A percentile compares a stretch with the other conserved stretches of the same genome.
Evolutionary conservation across 352 stramenopile species (phyloP).

Genomic region (Vaucheria bursata): DNA sequence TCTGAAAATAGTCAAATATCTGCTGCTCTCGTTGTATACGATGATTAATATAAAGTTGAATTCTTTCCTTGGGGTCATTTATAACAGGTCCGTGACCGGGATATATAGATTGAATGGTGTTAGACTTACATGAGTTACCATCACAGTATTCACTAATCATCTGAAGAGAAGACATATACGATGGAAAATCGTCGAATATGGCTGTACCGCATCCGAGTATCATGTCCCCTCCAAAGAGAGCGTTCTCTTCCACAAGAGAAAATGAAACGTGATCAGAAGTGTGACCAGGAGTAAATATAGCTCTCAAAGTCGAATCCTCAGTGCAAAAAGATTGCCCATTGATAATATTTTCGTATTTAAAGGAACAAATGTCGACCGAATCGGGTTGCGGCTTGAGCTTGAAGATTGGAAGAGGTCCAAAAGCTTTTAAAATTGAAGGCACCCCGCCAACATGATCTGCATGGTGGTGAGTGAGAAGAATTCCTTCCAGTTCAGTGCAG

Average conservation of each 20-base stretch:
- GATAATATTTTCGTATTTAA: conserved; percentile 28
- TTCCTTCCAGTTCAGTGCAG: conserved; percentile 47
- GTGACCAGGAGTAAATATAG: conserved; percentile 45
- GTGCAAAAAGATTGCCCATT: conserved; percentile 42
- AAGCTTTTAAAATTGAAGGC: conserved; percentile 18
- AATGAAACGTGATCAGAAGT: conserved; percentile 40
- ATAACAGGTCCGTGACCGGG: conserved; percentile 25
- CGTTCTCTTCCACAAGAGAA: conserved; percentile 38
- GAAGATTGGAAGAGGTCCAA: conserved; percentile 25
- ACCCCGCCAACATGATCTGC: conserved; percentile 74
- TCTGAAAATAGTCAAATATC: conserved; percentile 16
- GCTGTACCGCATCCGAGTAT: conserved; percentile 45
- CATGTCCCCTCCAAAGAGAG: conserved; percentile 45
- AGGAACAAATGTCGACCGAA: conserved; percentile 1
- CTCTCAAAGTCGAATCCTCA: conserved; percentile 35
- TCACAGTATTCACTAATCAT: conserved; percentile 17
- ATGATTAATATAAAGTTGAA: conserved; percentile 37
- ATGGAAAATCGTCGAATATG: conserved; percentile 43
- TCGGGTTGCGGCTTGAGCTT: conserved; percentile 5
- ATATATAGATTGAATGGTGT: conserved; percentile 21
- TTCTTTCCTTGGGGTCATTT: conserved; percentile 25
- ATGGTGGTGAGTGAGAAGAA: conserved; percentile 77
- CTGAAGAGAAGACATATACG: conserved; percentile 49
- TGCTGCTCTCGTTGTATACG: conserved; percentile 25
- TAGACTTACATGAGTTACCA: neutral